A percentile compares a stretch with the other conserved stretches of the same genome.
phyloP scores from a whole-genome alignment of 163 green algal genomes.

The Prototheca cutis region DNA sequence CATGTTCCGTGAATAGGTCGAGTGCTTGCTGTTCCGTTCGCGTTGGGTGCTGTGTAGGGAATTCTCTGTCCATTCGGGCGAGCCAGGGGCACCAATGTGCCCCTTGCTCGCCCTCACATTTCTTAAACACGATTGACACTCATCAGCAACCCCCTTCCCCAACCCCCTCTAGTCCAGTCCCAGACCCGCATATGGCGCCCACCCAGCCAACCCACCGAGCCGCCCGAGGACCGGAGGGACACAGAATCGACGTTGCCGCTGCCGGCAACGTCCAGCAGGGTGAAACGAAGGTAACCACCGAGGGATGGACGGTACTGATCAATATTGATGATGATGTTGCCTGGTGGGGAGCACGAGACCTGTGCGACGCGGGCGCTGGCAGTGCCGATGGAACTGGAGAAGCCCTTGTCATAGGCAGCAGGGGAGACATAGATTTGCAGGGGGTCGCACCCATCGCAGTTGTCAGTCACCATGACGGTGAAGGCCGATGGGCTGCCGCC shows the following conservation, averaged over 20 bases:
- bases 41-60: too few species aligned
- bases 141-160: too few species aligned
- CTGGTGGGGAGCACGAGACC: constrained; percentile 14
- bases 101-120: too few species aligned
- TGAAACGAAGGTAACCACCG: constrained; percentile 11
- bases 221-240: background rate
- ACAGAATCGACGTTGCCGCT: constrained; percentile 2
- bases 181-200: too few species aligned
- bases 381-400: background rate
- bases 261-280: constrained; percentile 5
- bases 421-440: constrained; percentile 3
- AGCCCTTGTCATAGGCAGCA: background rate
- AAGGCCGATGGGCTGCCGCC: background rate
- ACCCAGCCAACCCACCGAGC: too few species aligned
- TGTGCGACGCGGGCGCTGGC: background rate
- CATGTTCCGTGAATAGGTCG: too few species aligned
- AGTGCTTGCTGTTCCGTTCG: too few species aligned
- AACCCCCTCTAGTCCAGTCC: too few species aligned
- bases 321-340: constrained; percentile 2
- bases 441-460: constrained; percentile 9
- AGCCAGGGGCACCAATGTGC: too few species aligned
- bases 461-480: constrained; percentile 9
- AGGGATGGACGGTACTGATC: constrained; percentile 4
- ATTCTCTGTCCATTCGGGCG: too few species aligned
- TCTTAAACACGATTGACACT: too few species aligned